phyloP scores from a whole-genome alignment of 2,329 filamentous ascomycete genomes.

The Chaetomiaceae sp. region DNA sequence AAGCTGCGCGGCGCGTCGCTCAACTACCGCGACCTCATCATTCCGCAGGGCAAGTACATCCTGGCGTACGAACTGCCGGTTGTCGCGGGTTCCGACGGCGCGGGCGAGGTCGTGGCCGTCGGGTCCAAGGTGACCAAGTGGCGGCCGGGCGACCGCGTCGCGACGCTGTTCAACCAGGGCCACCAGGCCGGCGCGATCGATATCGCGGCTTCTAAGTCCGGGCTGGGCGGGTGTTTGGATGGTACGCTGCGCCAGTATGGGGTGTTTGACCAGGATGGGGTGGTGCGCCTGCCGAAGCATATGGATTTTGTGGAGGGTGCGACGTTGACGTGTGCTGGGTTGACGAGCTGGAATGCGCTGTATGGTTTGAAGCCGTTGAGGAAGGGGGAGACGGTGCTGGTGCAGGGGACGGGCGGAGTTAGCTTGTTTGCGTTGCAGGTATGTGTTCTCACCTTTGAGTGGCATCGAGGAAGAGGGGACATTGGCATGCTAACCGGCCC shows the following conservation, averaged over 20 bases:
- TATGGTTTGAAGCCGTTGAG: constrained; percentile 49
- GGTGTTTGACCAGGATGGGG: constrained; percentile 60
- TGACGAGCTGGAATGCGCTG: constrained; percentile 62
- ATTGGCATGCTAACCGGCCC: constrained; percentile 15
- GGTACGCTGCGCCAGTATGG: constrained; percentile 63
- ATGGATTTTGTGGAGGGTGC: constrained; percentile 48
- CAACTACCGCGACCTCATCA: constrained; percentile 50
- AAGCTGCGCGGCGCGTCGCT: constrained; percentile 51
- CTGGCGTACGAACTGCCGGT: constrained; percentile 39
- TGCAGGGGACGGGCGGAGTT: constrained; percentile 66
- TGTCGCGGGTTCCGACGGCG: constrained; percentile 47
- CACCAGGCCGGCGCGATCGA: constrained; percentile 42
- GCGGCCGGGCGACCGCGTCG: constrained; percentile 47
- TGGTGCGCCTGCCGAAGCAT: constrained; percentile 56
- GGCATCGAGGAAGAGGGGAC: neutral
- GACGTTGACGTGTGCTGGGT: constrained; percentile 52
- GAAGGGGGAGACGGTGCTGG: constrained; percentile 54
- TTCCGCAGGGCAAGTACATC: constrained; percentile 43
- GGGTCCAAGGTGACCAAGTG: constrained; percentile 44
- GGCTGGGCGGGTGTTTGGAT: constrained; percentile 62
- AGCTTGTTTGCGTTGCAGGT: constrained; percentile 57
- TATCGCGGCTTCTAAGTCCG: constrained; percentile 37
- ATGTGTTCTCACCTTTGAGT: neutral
- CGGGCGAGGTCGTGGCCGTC: constrained; percentile 47
- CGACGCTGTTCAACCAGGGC: constrained; percentile 56